phyloP scores from a whole-genome alignment of 2,329 filamentous ascomycete genomes.

The Talaromyces islandicus region DNA sequence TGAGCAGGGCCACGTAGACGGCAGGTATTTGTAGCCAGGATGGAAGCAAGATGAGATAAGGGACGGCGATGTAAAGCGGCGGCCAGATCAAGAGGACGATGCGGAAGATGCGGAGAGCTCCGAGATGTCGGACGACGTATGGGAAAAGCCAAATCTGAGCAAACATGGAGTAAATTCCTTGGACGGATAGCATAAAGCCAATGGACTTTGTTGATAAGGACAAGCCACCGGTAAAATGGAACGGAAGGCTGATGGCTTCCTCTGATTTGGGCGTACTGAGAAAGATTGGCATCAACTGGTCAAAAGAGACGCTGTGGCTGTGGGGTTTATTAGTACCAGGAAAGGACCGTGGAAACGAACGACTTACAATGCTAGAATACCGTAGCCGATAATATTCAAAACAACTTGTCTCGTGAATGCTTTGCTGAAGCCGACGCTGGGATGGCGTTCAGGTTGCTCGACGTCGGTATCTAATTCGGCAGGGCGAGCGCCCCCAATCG shows the following conservation, averaged over 20 bases:
- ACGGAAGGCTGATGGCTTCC: slow-evolving; percentile 59
- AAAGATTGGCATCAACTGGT: slow-evolving; percentile 88
- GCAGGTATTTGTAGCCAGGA: slow-evolving; percentile 63
- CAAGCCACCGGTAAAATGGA: slow-evolving; percentile 85
- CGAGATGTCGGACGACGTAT: slow-evolving; percentile 65
- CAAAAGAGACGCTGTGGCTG: slow-evolving; percentile 95
- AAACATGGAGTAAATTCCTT: slow-evolving; percentile 84
- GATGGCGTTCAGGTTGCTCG: slow-evolving; percentile 35
- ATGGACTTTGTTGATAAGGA: slow-evolving; percentile 76
- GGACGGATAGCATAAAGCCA: slow-evolving; percentile 79
- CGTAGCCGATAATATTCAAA: slow-evolving; percentile 82
- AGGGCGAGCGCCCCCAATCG: slow-evolving; percentile 23
- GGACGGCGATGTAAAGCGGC: slow-evolving; percentile 76
- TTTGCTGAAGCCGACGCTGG: slow-evolving; percentile 43
- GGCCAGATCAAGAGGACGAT: slow-evolving; percentile 79
- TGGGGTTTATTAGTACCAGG: slow-evolving; percentile 19
- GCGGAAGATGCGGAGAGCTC: slow-evolving; percentile 75
- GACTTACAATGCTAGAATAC: slow-evolving; percentile 89
- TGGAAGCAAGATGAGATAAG: slow-evolving; percentile 83
- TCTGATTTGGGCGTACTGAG: slow-evolving; percentile 63
- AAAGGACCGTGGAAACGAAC: slow-evolving; percentile 40
- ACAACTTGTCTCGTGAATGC: slow-evolving; percentile 81
- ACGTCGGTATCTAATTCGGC: slow-evolving; percentile 34
- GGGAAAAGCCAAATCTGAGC: slow-evolving; percentile 83
- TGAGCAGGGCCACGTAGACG: slow-evolving; percentile 71